These are phyloP conservation scores for Arthrinium puccinioides DNA, from an alignment of 2,329 filamentous ascomycete species.

Conservation along the genomic window DNA sequence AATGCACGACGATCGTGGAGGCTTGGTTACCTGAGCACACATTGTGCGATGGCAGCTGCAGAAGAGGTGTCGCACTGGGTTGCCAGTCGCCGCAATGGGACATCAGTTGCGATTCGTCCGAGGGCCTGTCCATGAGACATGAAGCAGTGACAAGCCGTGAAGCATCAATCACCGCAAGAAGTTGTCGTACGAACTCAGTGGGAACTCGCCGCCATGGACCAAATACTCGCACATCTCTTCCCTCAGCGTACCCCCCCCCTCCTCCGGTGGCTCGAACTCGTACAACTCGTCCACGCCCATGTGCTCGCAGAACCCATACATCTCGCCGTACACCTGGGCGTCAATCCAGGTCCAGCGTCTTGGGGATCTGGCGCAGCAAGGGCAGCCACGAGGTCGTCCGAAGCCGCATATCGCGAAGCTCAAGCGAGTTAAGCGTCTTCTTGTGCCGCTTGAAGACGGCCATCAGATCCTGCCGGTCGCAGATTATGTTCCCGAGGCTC, in stretches of 20 bases:
- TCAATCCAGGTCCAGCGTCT: constrained; percentile 12
- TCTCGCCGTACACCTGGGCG: constrained; percentile 16
- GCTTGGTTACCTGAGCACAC: too few species aligned
- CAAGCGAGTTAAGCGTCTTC: constrained; percentile 14
- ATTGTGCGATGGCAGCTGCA: too few species aligned
- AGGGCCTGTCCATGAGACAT: too few species aligned
- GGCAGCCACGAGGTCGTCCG: constrained; percentile 15
- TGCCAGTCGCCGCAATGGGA: too few species aligned
- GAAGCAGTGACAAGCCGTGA: too few species aligned
- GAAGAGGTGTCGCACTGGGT: too few species aligned
- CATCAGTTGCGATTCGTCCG: too few species aligned
- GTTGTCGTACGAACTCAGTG: too few species aligned
- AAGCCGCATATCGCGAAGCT: constrained; percentile 15
- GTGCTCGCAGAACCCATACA: constrained; percentile 10
- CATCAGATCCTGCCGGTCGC: constrained; percentile 16
- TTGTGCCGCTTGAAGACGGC: constrained; percentile 15
- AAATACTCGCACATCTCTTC: constrained; percentile 2
- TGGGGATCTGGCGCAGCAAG: constrained; percentile 18
- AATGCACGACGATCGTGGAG: too few species aligned
- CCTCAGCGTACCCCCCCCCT: not conserved
- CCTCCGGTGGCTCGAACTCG: not conserved
- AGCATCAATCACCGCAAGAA: not conserved
- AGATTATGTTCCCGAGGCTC: constrained; percentile 12
- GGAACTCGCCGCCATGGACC: not conserved
- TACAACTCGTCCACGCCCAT: constrained; percentile 3